Conservation (phyloP, 352 stramenopile species). For the Pythium insidiosum region DNA sequence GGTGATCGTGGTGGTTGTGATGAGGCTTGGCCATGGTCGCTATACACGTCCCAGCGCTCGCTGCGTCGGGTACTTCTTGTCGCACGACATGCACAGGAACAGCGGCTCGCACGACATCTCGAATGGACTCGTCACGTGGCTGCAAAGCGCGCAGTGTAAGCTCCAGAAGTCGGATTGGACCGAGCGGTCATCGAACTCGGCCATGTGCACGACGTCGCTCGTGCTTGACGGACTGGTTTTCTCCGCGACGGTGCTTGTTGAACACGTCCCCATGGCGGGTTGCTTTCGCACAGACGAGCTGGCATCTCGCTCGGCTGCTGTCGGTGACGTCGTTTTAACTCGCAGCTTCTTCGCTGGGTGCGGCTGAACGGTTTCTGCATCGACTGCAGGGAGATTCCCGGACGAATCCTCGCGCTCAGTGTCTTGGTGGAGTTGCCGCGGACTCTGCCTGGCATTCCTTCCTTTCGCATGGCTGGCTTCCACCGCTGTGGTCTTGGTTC, state of each 20-base stretch:
- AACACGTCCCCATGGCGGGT: background rate
- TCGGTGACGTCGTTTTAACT: no score
- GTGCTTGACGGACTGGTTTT: conserved; percentile 47
- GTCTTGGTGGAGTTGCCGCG: no score
- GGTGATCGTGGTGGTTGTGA: no score
- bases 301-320: background rate
- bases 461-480: no score
- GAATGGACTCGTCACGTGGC: conserved; percentile 25
- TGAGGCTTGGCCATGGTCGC: no score
- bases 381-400: no score
- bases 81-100: conserved; percentile 60
- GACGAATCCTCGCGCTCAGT: no score
- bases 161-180: conserved; percentile 22
- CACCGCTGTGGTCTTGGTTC: no score
- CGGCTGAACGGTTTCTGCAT: no score
- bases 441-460: no score
- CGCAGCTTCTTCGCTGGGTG: no score
- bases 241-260: conserved; percentile 7
- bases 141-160: conserved; percentile 59
- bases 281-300: background rate
- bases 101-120: conserved; percentile 39
- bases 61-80: conserved; percentile 80
- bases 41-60: conserved; percentile 47
- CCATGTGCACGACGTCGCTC: conserved; percentile 35
- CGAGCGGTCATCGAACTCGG: conserved; percentile 21